Percentiles rank a stretch among this genome's conserved stretches.
Evolutionary conservation across 2,329 filamentous ascomycete genomes (phyloP).

Genomic region (Aspergillus flavus): DNA sequence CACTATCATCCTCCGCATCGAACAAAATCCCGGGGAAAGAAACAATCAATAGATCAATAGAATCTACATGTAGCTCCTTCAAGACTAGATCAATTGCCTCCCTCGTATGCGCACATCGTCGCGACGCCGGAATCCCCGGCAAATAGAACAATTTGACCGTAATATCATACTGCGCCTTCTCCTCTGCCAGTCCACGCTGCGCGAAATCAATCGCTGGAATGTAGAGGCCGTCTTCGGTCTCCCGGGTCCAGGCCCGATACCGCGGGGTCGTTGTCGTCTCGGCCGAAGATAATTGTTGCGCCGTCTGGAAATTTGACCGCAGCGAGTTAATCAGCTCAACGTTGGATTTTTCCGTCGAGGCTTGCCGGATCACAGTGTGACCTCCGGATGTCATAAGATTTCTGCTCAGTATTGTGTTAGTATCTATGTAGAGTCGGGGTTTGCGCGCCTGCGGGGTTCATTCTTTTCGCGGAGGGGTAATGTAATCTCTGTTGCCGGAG

Average conservation of each 20-base stretch:
- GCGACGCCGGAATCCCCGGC: slow-evolving; percentile 65
- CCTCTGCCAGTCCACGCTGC: slow-evolving; percentile 73
- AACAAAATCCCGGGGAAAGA: slow-evolving; percentile 94
- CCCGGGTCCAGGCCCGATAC: slow-evolving; percentile 68
- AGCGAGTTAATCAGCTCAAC: slow-evolving; percentile 89
- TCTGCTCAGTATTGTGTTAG: slow-evolving; percentile 39
- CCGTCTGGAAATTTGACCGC: slow-evolving; percentile 76
- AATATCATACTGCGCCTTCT: slow-evolving; percentile 84
- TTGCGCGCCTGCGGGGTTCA: not conserved
- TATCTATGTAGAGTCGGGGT: slow-evolving; percentile 4
- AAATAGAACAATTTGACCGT: slow-evolving; percentile 96
- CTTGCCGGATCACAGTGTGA: slow-evolving; percentile 80
- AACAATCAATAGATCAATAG: slow-evolving; percentile 84
- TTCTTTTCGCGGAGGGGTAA: not conserved
- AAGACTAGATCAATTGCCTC: slow-evolving; percentile 81
- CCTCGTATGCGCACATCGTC: slow-evolving; percentile 69
- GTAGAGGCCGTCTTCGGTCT: slow-evolving; percentile 64
- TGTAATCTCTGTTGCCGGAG: not conserved
- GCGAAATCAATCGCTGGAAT: slow-evolving; percentile 78
- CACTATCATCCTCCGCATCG: slow-evolving; percentile 86
- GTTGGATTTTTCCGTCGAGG: slow-evolving; percentile 80
- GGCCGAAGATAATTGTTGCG: slow-evolving; percentile 61
- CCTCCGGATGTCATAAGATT: slow-evolving; percentile 85
- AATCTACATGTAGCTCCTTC: slow-evolving; percentile 73
- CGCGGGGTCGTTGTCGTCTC: slow-evolving; percentile 12